Base-by-base conservation (phyloP, 2,329 filamentous ascomycete genomes). In the Ceratocystis diversiconidia region DNA sequence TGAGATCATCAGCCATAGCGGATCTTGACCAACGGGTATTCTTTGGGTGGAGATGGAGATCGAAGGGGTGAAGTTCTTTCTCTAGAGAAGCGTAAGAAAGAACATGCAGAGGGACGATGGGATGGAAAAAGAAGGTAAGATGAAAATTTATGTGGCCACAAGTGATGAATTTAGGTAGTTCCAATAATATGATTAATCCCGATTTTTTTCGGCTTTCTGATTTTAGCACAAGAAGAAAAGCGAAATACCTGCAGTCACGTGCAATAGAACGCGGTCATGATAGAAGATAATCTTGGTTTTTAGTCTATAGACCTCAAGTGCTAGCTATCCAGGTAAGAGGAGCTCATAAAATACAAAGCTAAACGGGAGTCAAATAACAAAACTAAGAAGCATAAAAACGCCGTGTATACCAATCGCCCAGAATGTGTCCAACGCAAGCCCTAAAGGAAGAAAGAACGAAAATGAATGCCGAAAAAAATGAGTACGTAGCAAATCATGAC, bases 401-500 rank as follows among this genome's bases (percentile, higher is more conserved):
- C 64, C 64, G 19, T 62, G 57, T 57, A 32, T 57, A 32, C 64
- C 55, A 66, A 55, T 61, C 61, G 60, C 32, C 52, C 52, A 65
- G 32, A 61, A 62, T 62, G 63, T 65, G 62, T 62, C 55, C 55
- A 64, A 64, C 55, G 52, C 64, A 52, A 48, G 57, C 52, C 62
- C 55, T 61, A 52, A 48, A 25, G 22, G 22, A 44, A 44, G 52
- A 64, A 30, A 32, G 22, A 55, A 64, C 48, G 57, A 52, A 59
- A 59, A 30, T 55, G 36, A 65, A 64, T 60, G 55, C 43, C 19
- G 41, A 25, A 64, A 62, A 32, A 32, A 46, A 61, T 17, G 41
- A 65, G 44, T 46, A 64, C n/a, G 55, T 61, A 50, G 52, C 44
- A 62, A 43, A 55, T 66, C 64, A 66, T 62, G 59, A 67, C 30